Evolutionary conservation across 2,329 filamentous ascomycete species (phyloP), one percentile per base, ranked within the genome.

Genomic region (Verticillium zaregamsianum): DNA sequence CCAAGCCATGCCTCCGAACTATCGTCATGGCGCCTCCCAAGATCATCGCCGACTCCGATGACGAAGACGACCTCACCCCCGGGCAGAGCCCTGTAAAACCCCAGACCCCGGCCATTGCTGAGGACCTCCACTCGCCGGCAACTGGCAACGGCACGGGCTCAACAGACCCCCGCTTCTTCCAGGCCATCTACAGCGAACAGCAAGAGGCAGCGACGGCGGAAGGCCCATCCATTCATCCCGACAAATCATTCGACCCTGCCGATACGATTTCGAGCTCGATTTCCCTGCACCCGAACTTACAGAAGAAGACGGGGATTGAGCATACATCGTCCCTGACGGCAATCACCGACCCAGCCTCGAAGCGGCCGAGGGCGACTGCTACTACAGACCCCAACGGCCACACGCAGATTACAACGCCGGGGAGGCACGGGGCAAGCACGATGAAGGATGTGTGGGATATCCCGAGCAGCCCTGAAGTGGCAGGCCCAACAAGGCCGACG

Each of bases 81-180:
- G 59, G n/a, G 3, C 39, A 60, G 4, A 63, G 59, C 55, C 60
- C 64, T 4, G 15, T 28, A 17, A 66, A 64, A 33, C 52, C 62
- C 32, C 59, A 58, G n/a, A 59, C 59, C 25, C 45, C 60, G 9
- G 55, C 39, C 9, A 25, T 11, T 25, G n/a, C 31, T 15, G 31
- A 9, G 28, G 31, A 35, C 28, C n/a, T 37, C 31, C 31, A 15
- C 28, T 56, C n/a, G 45, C 35, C 17, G 45, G 32, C 32, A 58
- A 59, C 32, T 39, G 66, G 71, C 61, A 66, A 68, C 60, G 68
- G 68, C 40, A 74, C 76, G 7, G 72, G 68, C 25, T 83, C 81
- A 17, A 84, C 82, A 1, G 79, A 84, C 62, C 74, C 77, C 1
- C 75, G 73, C 0, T 79, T 82, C 65, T 84, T 84, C 64, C 76